phyloP scores from a whole-genome alignment of 73 alveolate species.

The Breviolum minutum region DNA sequence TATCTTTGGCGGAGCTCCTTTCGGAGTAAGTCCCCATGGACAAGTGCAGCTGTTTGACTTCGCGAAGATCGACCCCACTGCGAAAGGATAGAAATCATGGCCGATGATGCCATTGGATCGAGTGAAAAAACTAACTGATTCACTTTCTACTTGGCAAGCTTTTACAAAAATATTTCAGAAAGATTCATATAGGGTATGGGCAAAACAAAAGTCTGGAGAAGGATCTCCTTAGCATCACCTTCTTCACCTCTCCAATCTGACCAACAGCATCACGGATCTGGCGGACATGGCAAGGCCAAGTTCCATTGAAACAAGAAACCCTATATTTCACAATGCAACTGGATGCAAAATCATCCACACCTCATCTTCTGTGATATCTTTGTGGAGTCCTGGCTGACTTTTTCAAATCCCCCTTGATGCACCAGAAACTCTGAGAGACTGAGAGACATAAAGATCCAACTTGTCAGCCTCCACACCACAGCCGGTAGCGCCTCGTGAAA shows the following conservation, averaged over 20 bases:
- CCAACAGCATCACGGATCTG: conserved; percentile 53
- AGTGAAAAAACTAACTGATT: too few relatives aligned
- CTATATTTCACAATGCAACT: neutral
- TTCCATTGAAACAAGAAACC: neutral
- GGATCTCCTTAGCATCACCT: conserved; percentile 49
- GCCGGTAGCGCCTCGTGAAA: conserved; percentile 69
- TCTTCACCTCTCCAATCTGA: conserved; percentile 35
- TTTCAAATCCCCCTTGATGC: neutral
- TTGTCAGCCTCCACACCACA: conserved; percentile 70
- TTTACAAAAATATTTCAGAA: too few relatives aligned
- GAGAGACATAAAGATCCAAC: neutral
- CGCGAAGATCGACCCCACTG: too few relatives aligned
- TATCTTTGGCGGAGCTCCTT: conserved; percentile 1
- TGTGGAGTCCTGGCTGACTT: conserved; percentile 26
- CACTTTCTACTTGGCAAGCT: too few relatives aligned
- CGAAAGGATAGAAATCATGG: too few relatives aligned
- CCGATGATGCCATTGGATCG: too few relatives aligned
- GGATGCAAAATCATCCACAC: neutral
- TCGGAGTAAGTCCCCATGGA: too few relatives aligned
- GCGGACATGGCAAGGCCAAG: neutral
- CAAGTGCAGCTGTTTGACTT: too few relatives aligned
- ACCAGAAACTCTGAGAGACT: neutral
- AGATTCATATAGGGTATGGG: neutral
- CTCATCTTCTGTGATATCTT: conserved; percentile 86
- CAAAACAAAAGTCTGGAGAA: neutral